Evolutionary conservation across 2,329 filamentous ascomycete genomes (phyloP), one percentile per base, ranked within the genome.

Genomic region (Stachybotrys elegans): DNA sequence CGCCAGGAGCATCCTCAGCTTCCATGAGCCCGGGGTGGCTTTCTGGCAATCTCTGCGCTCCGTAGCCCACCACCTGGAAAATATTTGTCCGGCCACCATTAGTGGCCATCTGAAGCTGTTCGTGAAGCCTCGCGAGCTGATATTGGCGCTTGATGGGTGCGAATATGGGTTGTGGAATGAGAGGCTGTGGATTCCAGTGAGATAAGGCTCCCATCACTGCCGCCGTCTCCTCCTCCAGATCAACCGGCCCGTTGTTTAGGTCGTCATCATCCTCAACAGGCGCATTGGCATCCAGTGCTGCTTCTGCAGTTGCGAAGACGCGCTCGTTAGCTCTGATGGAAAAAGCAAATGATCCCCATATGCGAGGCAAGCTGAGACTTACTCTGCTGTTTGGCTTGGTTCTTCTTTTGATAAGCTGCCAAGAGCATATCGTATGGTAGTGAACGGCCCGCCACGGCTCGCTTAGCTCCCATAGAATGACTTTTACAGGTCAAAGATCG

Each of bases 341-440:
- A 29, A 11, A 29, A n/a, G n/a, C 25, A 5, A 29, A 29, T 29
- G 11, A 29, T 5, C 11, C 11, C 25, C n/a, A 29, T 29, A 4
- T n/a, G n/a, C n/a, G n/a, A n/a, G 21, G 23, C 9, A 29, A 11
- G 5, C 20, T n/a, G n/a, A n/a, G 31, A 77, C 84, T 69, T 75
- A 91, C 88, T 95, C 66, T 97, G 93, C 70, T 95, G 88, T 60
- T 95, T 95, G 19, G 93, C 93, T 65, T 97, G 93, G 57, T 98
- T 98, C 75, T 96, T 97, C 76, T 97, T 96, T 65, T 93, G 88
- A 58, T 93, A 93, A 7, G 86, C 84, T 13, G 86, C 83, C 29
- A 96, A 75, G 31, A 96, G 72, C 84, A 95, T 93, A 63, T 95
- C 90, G 59, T 96, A 96, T 2, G 91, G 91, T 47, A 95, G 69